Percentiles rank a stretch among this genome's conserved stretches.
Evolutionary conservation across 305 asterid species (phyloP).

Genomic region (Petunia hybrid): DNA sequence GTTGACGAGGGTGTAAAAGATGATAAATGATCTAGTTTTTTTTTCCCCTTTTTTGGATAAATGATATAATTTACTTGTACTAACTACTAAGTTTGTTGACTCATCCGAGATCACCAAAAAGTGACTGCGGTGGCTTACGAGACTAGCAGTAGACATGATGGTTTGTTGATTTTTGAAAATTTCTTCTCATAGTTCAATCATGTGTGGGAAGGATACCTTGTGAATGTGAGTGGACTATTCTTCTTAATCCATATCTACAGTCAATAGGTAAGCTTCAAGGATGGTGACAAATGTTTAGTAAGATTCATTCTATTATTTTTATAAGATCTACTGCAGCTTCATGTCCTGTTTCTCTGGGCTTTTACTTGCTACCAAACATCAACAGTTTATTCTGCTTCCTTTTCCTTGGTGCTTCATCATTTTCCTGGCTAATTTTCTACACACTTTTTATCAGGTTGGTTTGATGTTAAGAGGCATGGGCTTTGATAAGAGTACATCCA

Average conservation of each 20-base stretch:
- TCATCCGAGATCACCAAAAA: slow-evolving; percentile 3
- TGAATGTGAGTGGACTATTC: slow-evolving; percentile 26
- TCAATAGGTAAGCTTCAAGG: slow-evolving; percentile 5
- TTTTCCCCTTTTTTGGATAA: too few species aligned
- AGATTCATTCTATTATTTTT: slow-evolving; percentile 8
- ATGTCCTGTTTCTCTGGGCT: neutral
- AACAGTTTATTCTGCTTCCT: neutral
- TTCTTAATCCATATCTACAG: neutral
- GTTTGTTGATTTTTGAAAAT: neutral
- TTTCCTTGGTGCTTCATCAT: slow-evolving; percentile 5
- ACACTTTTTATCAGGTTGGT: slow-evolving; percentile 73
- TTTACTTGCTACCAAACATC: neutral
- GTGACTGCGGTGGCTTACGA: neutral
- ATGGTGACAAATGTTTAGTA: neutral
- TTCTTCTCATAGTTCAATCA: slow-evolving; percentile 1
- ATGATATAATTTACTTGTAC: neutral
- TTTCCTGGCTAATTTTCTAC: slow-evolving; percentile 13
- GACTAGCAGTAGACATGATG: neutral
- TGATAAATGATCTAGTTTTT: neutral
- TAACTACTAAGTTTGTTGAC: slow-evolving; percentile 7
- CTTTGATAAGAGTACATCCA: slow-evolving; percentile 77
- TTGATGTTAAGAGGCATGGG: slow-evolving; percentile 99
- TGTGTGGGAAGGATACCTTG: slow-evolving; percentile 5
- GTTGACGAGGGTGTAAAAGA: neutral
- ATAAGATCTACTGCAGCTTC: slow-evolving; percentile 15